A percentile compares a stretch with the other conserved stretches of the same genome.
Conservation (phyloP, 164 flowering plant species). For the Brasenia schreberi region DNA sequence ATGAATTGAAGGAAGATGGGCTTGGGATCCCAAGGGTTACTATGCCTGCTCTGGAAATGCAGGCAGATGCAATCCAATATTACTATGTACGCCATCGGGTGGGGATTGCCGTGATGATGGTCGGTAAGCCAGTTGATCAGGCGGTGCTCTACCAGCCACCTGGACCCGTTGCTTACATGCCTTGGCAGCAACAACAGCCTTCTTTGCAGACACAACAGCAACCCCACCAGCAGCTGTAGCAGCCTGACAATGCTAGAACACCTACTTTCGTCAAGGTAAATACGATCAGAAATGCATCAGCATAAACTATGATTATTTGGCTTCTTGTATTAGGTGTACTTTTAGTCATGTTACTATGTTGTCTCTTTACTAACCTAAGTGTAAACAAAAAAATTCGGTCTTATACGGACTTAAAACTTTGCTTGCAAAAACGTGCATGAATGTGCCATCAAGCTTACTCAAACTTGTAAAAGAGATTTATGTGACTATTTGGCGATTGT, state of each 20-base stretch:
- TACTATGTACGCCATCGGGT: conserved; percentile 7
- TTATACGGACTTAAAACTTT: no score
- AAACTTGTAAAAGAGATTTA: no score
- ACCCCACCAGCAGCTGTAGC: conserved; percentile 4
- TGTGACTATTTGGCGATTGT: no score
- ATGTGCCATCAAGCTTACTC: no score
- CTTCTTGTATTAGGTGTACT: no score
- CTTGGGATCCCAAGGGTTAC: conserved; percentile 10
- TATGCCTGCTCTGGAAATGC: conserved; percentile 7
- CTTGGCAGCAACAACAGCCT: conserved; percentile 9
- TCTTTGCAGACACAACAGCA: conserved; percentile 2
- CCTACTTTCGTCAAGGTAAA: no score
- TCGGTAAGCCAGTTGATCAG: conserved; percentile 11
- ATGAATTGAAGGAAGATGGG: conserved; percentile 14
- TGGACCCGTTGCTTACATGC: conserved; percentile 6
- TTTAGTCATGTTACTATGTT: no score
- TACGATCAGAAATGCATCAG: no score
- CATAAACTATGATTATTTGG: no score
- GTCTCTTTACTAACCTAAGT: no score
- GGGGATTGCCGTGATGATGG: conserved; percentile 6
- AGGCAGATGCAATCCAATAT: conserved; percentile 7
- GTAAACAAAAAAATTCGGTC: no score
- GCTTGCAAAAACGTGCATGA: no score
- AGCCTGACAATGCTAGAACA: conserved; percentile 3
- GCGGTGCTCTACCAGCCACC: conserved; percentile 3